A percentile compares a stretch with the other conserved stretches of the same genome.
Evolutionary conservation across 495 filamentous ascomycete genomes (phyloP).

Genomic region (Usnea hakonensis): DNA sequence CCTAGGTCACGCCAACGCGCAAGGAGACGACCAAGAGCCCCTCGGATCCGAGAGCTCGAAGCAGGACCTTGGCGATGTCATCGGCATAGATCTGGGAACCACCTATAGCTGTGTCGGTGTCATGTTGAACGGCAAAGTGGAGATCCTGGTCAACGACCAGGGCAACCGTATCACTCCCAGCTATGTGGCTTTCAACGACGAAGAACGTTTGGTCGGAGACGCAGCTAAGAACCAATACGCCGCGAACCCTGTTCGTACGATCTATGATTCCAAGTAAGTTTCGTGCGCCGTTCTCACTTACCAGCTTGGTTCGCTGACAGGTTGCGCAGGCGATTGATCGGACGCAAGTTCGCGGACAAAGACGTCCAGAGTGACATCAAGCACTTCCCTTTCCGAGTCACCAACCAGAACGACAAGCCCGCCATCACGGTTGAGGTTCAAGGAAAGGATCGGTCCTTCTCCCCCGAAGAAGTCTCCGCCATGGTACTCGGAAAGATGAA

Average conservation of each 20-base stretch:
- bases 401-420: conserved; percentile 76
- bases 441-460: conserved; percentile 67
- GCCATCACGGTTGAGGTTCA: conserved; percentile 68
- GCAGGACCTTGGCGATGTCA: conserved; percentile 75
- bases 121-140: conserved; percentile 98
- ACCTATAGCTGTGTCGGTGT: conserved; percentile 99
- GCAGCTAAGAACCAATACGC: conserved; percentile 99
- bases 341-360: conserved; percentile 81
- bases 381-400: conserved; percentile 85
- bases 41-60: conserved; percentile 27
- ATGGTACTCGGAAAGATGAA: conserved; percentile 95
- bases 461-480: conserved; percentile 79
- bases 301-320: background rate
- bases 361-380: conserved; percentile 78
- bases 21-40: conserved; percentile 53
- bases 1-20: conserved; percentile 63
- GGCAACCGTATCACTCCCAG: conserved; percentile 99
- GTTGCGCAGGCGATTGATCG: conserved; percentile 56
- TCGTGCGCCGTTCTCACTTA: no score
- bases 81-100: conserved; percentile 98
- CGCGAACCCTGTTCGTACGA: conserved; percentile 77
- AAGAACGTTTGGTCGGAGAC: conserved; percentile 95
- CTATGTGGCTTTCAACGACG: conserved; percentile 97
- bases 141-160: conserved; percentile 95
- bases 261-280: conserved; percentile 74